These are phyloP conservation scores for Paracorniculantispora psalliotae DNA, from an alignment of 2,329 filamentous ascomycete genomes.

Conservation along the genomic window DNA sequence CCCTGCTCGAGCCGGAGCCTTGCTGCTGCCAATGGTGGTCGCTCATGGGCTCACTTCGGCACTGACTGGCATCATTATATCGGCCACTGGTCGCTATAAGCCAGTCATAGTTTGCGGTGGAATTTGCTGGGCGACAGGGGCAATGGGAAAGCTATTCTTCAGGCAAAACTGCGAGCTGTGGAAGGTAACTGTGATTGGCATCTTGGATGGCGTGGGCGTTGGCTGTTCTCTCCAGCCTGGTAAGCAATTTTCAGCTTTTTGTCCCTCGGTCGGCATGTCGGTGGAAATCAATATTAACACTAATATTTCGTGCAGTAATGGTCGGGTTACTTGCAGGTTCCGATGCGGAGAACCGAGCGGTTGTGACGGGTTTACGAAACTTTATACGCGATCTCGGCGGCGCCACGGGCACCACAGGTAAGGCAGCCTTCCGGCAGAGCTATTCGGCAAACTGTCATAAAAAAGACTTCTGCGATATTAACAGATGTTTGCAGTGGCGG, in stretches of 20 bases:
- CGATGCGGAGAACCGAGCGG: not conserved
- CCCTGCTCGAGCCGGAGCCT: not conserved
- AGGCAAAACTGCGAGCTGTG: not conserved
- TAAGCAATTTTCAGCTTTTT: too few species aligned
- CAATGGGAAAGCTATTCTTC: not conserved
- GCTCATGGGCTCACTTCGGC: slow-evolving; percentile 2
- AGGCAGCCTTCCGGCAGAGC: not conserved
- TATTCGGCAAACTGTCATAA: not conserved
- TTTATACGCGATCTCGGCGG: slow-evolving; percentile 5
- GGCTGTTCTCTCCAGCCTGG: slow-evolving; percentile 7
- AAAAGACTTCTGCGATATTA: not conserved
- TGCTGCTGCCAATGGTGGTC: not conserved
- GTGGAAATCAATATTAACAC: not conserved
- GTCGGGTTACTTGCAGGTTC: slow-evolving; percentile 2
- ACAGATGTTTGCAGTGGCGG: not conserved
- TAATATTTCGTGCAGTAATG: not conserved
- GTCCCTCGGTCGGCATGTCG: too few species aligned
- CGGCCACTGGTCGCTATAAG: not conserved
- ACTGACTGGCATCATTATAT: slow-evolving; percentile 6
- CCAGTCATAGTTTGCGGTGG: slow-evolving; percentile 1
- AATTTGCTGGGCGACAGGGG: not conserved
- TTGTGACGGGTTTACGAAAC: not conserved
- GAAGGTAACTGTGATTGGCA: not conserved
- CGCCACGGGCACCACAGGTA: slow-evolving; percentile 5
- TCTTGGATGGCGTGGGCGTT: slow-evolving; percentile 1